A percentile compares a stretch with the other conserved stretches of the same genome.
phyloP scores from a whole-genome alignment of 1,284 basidiomycete genomes.

The Apiotrichum gracile region DNA sequence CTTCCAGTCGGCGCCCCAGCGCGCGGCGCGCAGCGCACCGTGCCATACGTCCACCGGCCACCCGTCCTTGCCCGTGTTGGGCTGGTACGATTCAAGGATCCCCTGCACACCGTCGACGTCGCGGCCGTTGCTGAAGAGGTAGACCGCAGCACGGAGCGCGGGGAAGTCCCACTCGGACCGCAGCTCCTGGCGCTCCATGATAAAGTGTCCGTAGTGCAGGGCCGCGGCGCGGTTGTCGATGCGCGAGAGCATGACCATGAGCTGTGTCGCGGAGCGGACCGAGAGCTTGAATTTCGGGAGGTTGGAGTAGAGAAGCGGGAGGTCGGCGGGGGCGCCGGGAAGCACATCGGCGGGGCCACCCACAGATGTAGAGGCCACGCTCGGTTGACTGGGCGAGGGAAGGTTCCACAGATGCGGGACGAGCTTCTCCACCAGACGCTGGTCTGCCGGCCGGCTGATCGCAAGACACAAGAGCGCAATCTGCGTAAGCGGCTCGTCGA shows the following conservation, averaged over 20 bases:
- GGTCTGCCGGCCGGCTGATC: conserved; percentile 27
- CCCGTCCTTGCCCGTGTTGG: conserved; percentile 13
- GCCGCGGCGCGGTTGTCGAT: conserved; percentile 9
- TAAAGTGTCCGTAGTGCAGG: conserved; percentile 17
- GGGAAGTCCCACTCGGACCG: conserved; percentile 11
- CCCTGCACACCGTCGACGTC: conserved; percentile 16
- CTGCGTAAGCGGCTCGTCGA: conserved; percentile 31
- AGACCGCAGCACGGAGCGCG: conserved; percentile 7
- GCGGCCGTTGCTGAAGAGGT: conserved; percentile 11
- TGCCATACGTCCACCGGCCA: conserved; percentile 28
- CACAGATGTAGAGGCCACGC: conserved; percentile 1
- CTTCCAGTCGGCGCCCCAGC: conserved; percentile 33
- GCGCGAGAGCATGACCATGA: conserved; percentile 17
- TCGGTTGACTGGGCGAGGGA: conserved; percentile 20
- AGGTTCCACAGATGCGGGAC: conserved; percentile 29
- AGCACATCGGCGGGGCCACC: neutral
- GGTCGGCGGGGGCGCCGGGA: neutral
- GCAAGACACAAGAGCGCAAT: conserved; percentile 25
- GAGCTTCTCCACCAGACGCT: conserved; percentile 23
- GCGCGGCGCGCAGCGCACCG: conserved; percentile 23
- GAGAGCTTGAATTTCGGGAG: conserved; percentile 16
- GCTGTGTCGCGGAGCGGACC: conserved; percentile 17
- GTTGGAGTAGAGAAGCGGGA: neutral
- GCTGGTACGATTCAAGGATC: conserved; percentile 27
- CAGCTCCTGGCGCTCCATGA: conserved; percentile 14